Conservation (phyloP, 257 asterid species). For the Thymus mandschuricus region DNA sequence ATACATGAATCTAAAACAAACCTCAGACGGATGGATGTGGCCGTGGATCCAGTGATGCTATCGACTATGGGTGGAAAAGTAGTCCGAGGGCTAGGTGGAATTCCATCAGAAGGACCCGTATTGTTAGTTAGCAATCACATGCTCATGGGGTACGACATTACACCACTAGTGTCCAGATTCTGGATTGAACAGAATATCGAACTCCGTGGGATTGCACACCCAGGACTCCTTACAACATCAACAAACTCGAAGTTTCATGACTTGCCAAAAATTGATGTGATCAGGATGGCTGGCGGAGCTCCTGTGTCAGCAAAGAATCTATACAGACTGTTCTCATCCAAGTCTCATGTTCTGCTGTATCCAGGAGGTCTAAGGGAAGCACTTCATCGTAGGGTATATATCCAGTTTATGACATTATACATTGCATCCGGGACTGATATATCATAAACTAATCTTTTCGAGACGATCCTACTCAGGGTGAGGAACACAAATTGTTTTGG, state of each 20-base stretch:
- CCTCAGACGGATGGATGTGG: conserved; percentile 29
- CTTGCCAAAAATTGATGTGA: not conserved
- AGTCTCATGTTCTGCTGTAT: conserved; percentile 28
- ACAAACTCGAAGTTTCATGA: not conserved
- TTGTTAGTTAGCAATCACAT: conserved; percentile 24
- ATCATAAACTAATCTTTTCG: not conserved
- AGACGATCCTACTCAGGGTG: conserved; percentile 17
- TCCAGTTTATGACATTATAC: not conserved
- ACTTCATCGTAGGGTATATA: conserved; percentile 23
- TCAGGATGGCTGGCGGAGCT: conserved; percentile 17
- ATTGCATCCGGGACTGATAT: not conserved
- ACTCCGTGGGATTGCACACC: conserved; percentile 24
- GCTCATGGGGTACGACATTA: conserved; percentile 11
- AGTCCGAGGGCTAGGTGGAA: conserved; percentile 24
- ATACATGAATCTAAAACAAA: conserved; percentile 2
- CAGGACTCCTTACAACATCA: not conserved
- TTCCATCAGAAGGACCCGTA: conserved; percentile 33
- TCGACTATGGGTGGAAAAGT: conserved; percentile 22
- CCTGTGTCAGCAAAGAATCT: conserved; percentile 24
- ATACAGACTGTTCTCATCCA: conserved; percentile 15
- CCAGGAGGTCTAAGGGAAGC: conserved; percentile 32
- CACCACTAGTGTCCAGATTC: not conserved
- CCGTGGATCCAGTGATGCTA: conserved; percentile 21
- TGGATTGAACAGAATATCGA: conserved; percentile 7
- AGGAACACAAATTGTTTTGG: conserved; percentile 25